Evolutionary conservation across 345 rosid genomes (phyloP), one percentile per base, ranked within the genome.

Genomic region (Cardamine occulta): DNA sequence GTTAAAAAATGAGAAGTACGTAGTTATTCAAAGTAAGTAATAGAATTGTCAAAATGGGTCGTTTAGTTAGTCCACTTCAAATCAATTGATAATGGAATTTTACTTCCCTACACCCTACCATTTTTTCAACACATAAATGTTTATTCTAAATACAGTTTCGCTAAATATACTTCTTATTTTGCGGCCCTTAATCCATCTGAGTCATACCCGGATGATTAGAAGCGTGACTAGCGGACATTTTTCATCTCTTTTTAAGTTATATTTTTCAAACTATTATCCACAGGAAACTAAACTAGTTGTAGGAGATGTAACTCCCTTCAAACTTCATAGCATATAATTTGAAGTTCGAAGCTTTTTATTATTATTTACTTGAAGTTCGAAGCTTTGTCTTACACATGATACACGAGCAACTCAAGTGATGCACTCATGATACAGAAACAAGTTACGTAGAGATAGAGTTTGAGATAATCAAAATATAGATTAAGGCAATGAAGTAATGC

Each of bases 21-120:
- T 63, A 57, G 42, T 66, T 66, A 29, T 69, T 68, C 66, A 70
- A 63, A 45, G 70, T 12, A 61, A 69, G 75, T 63, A 63, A 63
- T 55, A 39, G 49, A 65, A 59, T 72, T 72, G 67, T 78, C 81
- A 78, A 78, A 47, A 66, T 23, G 73, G 17, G 77, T 78, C 73
- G 63, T 72, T 57, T 49, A 77, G 21, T 72, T 63, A 78, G 81
- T 78, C 77, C 40, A 65, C 73, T 78, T 59, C 31, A 78, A 49
- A 78, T 78, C 73, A 72, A 65, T 65, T 72, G 32, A 75, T 75
- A 77, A 76, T 81, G 84, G 83, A 73, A 78, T 54, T 65, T 78
- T 79, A 81, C 83, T 79, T 81, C 31, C 76, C 65, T 26, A 35
- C 55, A 71, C 48, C 66, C 11, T 37, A 21, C 71, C 42, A 42